Conservation (phyloP, 139 green algal genomes). For the Picochlorum costavermella region DNA sequence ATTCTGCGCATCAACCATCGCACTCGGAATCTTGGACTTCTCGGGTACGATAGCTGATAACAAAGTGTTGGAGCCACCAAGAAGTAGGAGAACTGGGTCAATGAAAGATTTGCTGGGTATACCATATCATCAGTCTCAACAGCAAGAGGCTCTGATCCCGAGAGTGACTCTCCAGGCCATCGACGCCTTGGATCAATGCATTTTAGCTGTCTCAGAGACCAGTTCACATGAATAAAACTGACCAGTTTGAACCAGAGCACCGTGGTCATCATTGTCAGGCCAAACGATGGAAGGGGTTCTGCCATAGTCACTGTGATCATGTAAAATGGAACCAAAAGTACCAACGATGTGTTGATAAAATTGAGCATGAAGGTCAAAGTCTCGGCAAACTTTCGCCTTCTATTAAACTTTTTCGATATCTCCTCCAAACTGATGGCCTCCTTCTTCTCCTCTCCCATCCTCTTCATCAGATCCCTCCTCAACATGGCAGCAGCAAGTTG, state of each 20-base stretch:
- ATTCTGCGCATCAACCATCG: slow-evolving; percentile 23
- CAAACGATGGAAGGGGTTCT: slow-evolving; percentile 41
- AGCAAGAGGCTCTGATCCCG: neutral
- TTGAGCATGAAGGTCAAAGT: slow-evolving; percentile 38
- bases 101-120: slow-evolving; percentile 67
- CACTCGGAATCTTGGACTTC: slow-evolving; percentile 19
- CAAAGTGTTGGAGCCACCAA: slow-evolving; percentile 65
- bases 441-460: slow-evolving; percentile 13
- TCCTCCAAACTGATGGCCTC: neutral
- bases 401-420: neutral
- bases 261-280: slow-evolving; percentile 44
- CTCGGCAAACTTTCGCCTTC: slow-evolving; percentile 20
- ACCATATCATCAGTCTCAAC: slow-evolving; percentile 12
- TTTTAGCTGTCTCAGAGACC: slow-evolving; percentile 39
- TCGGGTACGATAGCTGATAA: slow-evolving; percentile 63
- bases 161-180: slow-evolving; percentile 47
- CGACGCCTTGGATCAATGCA: slow-evolving; percentile 30
- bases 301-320: slow-evolving; percentile 35
- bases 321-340: slow-evolving; percentile 37
- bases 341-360: slow-evolving; percentile 28
- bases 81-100: slow-evolving; percentile 66
- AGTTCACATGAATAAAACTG: slow-evolving; percentile 65
- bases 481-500: slow-evolving; percentile 8
- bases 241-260: slow-evolving; percentile 75
- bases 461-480: slow-evolving; percentile 8